These are phyloP conservation scores for Tympanopsis confertula DNA, from an alignment of 2,329 filamentous ascomycete species.

Conservation along the genomic window DNA sequence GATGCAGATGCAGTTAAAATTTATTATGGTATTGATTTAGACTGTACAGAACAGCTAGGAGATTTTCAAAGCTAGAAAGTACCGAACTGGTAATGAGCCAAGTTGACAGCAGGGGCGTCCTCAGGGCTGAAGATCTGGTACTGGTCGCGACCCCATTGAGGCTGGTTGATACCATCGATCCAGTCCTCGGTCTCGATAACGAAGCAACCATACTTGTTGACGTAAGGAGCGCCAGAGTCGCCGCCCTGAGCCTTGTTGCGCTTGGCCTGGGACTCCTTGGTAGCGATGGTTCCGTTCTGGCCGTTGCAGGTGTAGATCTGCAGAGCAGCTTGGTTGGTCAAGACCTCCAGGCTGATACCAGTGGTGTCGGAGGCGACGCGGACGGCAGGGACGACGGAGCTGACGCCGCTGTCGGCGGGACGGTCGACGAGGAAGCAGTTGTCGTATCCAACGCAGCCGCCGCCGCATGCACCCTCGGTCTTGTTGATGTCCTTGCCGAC, in stretches of 20 bases:
- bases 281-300: constrained; percentile 34
- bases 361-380: constrained; percentile 34
- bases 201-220: constrained; percentile 4
- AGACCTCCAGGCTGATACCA: constrained; percentile 46
- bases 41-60: too few relatives aligned
- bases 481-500: constrained; percentile 38
- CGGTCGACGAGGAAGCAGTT: constrained; percentile 30
- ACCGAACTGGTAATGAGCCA: background rate
- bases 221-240: constrained; percentile 8
- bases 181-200: constrained; percentile 11
- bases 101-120: background rate
- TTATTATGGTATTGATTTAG: too few relatives aligned
- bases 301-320: constrained; percentile 49
- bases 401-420: constrained; percentile 13
- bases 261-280: background rate
- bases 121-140: constrained; percentile 4
- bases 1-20: too few relatives aligned
- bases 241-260: constrained; percentile 14
- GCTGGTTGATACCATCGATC: constrained; percentile 6
- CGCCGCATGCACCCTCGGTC: constrained; percentile 42
- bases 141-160: constrained; percentile 3
- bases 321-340: constrained; percentile 45
- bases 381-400: constrained; percentile 26
- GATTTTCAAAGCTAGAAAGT: background rate
- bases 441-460: constrained; percentile 47